Conservation (phyloP, 768 basidiomycete species). For the Cyclocybe cylindracea region DNA sequence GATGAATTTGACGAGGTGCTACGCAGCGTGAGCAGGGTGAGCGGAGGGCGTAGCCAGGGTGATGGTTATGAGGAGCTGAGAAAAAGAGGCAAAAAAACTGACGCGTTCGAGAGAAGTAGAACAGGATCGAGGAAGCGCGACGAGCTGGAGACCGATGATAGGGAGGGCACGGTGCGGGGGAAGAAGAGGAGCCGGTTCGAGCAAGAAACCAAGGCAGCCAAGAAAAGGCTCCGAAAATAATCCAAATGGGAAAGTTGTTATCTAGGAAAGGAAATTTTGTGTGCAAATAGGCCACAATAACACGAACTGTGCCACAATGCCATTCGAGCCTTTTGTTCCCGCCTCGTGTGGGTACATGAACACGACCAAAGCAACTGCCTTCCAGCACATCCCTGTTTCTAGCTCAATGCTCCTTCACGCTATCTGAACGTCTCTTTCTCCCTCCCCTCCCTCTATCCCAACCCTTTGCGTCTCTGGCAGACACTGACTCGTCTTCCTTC, state of each 20-base stretch:
- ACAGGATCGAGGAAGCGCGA: slow-evolving; percentile 25
- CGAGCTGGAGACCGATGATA: slow-evolving; percentile 27
- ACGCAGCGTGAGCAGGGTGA: slow-evolving; percentile 53
- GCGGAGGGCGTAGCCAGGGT: slow-evolving; percentile 38
- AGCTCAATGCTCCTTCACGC: too few relatives aligned
- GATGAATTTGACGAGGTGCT: slow-evolving; percentile 87
- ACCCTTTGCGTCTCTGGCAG: too few relatives aligned
- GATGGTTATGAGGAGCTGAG: slow-evolving; percentile 87
- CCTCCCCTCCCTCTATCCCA: too few relatives aligned
- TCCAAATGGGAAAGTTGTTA: background rate
- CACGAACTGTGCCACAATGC: too few relatives aligned
- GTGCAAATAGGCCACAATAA: too few relatives aligned
- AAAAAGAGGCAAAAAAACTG: slow-evolving; percentile 62
- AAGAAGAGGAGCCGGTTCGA: slow-evolving; percentile 54
- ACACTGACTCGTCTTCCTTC: too few relatives aligned
- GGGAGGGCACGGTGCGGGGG: slow-evolving; percentile 25
- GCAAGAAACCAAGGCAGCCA: slow-evolving; percentile 42
- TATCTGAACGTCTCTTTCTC: too few relatives aligned
- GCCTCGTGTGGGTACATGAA: too few relatives aligned
- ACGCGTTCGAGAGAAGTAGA: slow-evolving; percentile 62
- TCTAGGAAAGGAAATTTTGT: too few relatives aligned
- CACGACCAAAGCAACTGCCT: too few relatives aligned
- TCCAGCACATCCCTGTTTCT: too few relatives aligned
- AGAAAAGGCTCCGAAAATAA: slow-evolving; percentile 29
- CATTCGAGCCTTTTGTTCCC: background rate